Evolutionary conservation across 306 rosid species (phyloP), one percentile per base, ranked within the genome.

Genomic region (Prunus mongolica): DNA sequence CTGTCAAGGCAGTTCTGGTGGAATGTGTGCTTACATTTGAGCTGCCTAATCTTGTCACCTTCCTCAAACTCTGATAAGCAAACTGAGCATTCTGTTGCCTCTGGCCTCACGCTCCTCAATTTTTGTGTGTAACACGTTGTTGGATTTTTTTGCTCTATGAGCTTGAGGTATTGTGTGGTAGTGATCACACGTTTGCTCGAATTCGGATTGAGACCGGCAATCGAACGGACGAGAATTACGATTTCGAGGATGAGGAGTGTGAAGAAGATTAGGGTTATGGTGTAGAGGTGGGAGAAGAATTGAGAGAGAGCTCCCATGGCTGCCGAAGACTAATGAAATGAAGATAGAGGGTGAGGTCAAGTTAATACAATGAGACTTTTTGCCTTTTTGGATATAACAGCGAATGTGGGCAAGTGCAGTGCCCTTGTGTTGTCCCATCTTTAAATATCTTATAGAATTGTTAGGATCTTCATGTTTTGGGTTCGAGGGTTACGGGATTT

Each of bases 1-100:
- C 65, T 84, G 65, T 92, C 99, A 49, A 96, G 86, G 34, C 99
- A 92, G 60, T 88, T 96, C 83, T 68, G 86, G 73, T 92, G 99
- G 78, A 92, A 96, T 9, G 88, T 83, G 82, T 96, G 99, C 52
- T 86, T 76, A 63, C 99, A 96, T 28, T 85, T 85, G 75, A 96
- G 84, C 71, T 67, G 84, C 80, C 99, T 80, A 2, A 91, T 78
- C 32, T 79, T 87, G 1, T 92, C 97, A 1, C 97, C 99, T 75
- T 90, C 98, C 51, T 89, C 85, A 47, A 96, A 79, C 24, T 92
- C 97, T 0, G 89, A 84, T 24, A 96, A 83, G 83, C 99, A 96
- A 24, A 96, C 97, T 38, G 88, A 70, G 57, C 99, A 92, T 25
- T 92, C 97, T 57, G 82, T 27, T 2, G 38, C 57, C 75, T 71